Percentiles rank a stretch among this genome's conserved stretches.
phyloP scores from a whole-genome alignment of 1,139 yeast species.

The Debaryomyces nepalensis region DNA sequence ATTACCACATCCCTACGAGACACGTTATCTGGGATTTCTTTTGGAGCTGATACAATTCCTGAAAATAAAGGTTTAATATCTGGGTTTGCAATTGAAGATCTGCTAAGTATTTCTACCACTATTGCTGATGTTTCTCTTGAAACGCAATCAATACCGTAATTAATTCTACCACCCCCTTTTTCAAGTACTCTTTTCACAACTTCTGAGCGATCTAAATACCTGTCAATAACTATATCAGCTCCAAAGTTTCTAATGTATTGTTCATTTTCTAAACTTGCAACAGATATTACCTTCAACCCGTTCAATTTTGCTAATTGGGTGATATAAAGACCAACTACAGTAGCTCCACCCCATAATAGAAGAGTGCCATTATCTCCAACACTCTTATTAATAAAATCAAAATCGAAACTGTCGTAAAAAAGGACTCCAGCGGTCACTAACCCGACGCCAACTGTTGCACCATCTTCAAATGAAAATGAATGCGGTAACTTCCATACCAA shows the following conservation, averaged over 20 bases:
- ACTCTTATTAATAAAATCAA: conserved; percentile 17
- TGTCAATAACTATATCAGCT: conserved; percentile 44
- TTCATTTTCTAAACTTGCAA: conserved; percentile 40
- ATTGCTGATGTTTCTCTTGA: conserved; percentile 44
- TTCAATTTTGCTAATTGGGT: conserved; percentile 47
- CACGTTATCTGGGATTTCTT: conserved; percentile 26
- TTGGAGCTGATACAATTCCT: conserved; percentile 46
- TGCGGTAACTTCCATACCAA: conserved; percentile 47
- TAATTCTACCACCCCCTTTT: conserved; percentile 23
- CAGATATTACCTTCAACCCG: conserved; percentile 43
- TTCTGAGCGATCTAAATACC: conserved; percentile 31
- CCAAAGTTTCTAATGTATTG: conserved; percentile 39
- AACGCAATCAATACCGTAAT: conserved; percentile 49
- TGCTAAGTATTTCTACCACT: conserved; percentile 31
- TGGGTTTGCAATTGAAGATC: conserved; percentile 16
- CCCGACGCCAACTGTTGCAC: conserved; percentile 54
- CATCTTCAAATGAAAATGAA: conserved; percentile 36
- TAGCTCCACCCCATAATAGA: conserved; percentile 54
- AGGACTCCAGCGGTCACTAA: conserved; percentile 49
- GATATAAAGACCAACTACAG: conserved; percentile 49
- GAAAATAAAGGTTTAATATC: conserved; percentile 27
- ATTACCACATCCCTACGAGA: conserved; percentile 37
- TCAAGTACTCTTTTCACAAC: conserved; percentile 20
- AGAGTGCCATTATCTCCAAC: conserved; percentile 24
- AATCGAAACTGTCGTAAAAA: conserved; percentile 36